Base-by-base conservation (phyloP, 306 rosid species). In the Cicer cuneatum region DNA sequence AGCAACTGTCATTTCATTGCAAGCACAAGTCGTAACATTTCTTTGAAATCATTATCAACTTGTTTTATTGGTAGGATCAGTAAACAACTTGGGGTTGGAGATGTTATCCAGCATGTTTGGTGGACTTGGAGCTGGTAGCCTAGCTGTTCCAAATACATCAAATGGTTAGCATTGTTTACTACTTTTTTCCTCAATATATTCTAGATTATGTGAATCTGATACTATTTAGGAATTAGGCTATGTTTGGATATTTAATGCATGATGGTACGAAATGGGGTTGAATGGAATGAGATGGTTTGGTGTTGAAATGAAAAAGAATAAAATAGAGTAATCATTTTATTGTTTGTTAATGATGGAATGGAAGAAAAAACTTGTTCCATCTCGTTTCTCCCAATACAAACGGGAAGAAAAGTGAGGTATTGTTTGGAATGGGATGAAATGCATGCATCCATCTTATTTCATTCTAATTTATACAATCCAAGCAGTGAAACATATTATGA, bases 91-190 rank as follows among this genome's bases (percentile, higher is more conserved):
- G 54, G 93, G 96, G 43, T 59, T 90, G 84, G 96, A 92, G 68
- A 82, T 80, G 86, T 78, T 90, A 85, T 88, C 90, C 79, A 87
- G 87, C 80, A 88, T 92, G 96, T 90, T 92, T 81, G 96, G 97
- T 74, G 97, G 92, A 54, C 96, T 92, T 61, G 92, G 97, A 65
- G 84, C 96, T 75, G 92, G 97, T 66, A 83, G 89, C 87, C 72
- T 85, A 52, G 88, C 89, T 57, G 90, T 78, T 78, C 92, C 92
- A n/a, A 88, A 82, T 81, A 84, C 86, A 85, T 82, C 93, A 63
- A 79, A 88, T 78, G 97, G 97, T 90, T 80, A 41, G 76, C 66
- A 59, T 78, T 54, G 52, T 63, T 38, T 49, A 70, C 13, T 62
- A 29, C 61, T 73, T 49, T 8, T 12, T 76, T 75, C 52, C 63